Base-by-base conservation (phyloP, 1,284 basidiomycete species). In the Thelephora terrestris region DNA sequence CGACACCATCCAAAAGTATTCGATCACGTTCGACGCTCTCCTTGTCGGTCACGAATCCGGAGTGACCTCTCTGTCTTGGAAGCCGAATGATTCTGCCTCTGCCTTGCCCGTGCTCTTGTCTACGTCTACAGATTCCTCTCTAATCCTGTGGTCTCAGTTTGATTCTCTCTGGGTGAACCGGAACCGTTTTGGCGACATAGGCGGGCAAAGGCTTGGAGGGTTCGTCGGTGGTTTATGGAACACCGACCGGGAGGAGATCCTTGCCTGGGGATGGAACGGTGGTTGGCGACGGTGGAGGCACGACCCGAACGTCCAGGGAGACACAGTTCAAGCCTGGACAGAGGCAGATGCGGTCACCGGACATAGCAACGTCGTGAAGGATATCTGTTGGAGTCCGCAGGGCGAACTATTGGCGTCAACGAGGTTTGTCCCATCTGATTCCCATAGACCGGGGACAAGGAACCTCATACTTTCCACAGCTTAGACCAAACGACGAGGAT, bases 241-340 rank as follows among this genome's bases (percentile, higher is more conserved):
- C 3, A 64, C 56, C 7, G 59, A 64, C 36, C 81, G 81, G 0
- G 57, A 64, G n/a, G 81, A 85, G 35, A 84, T 81, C 0, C 60
- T 93, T 10, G 87, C 86, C 1, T 89, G 85, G 76, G 93, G 91
- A 0, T 97, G 94, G 93, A 82, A 81, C 45, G 93, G 94, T 24
- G 87, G 89, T 3, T 92, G 90, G 81, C 76, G 93, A 58, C 74
- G 89, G 43, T 98, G 93, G 93, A 64, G 64, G 25, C 18, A 18
- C 18, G 18, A 42, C 39, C 74, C 75, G 46, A 42, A 52, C 1
- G 50, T 46, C 23, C 21, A 47, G 34, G 55, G 51, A n/a, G 50
- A 48, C 25, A 37, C 42, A 27, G 53, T 51, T 25, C 47, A 50
- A 1, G 53, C 27, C 44, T 97, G 93, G 93, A 67, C 64, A 38